Evolutionary conservation across 805 yeast genomes (phyloP).

Genomic region (Metschnikowia baotianmanensis): DNA sequence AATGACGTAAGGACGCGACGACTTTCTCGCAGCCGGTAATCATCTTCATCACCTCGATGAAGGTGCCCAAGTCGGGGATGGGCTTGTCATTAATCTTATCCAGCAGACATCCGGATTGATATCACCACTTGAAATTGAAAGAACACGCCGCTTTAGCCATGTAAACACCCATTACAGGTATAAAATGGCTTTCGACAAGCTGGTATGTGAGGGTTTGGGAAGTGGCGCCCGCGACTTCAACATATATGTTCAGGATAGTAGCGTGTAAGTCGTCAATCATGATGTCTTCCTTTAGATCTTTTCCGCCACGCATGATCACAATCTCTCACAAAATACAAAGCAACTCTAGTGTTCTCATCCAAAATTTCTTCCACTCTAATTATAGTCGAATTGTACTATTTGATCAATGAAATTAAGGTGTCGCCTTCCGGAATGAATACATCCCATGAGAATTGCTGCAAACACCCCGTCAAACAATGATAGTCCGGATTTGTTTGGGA

Average conservation of each 20-base stretch:
- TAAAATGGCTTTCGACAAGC: constrained; percentile 77
- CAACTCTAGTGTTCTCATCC: constrained; percentile 65
- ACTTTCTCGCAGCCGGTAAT: constrained; percentile 79
- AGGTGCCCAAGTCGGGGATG: constrained; percentile 70
- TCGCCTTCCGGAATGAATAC: constrained; percentile 79
- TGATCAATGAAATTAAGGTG: constrained; percentile 71
- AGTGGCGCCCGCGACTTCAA: constrained; percentile 82
- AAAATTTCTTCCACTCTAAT: constrained; percentile 79
- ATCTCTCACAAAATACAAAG: constrained; percentile 53
- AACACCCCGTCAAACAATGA: constrained; percentile 78
- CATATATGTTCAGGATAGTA: constrained; percentile 78
- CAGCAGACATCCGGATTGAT: constrained; percentile 74
- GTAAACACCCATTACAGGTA: constrained; percentile 84
- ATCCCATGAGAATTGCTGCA: constrained; percentile 84
- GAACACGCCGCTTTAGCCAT: constrained; percentile 76
- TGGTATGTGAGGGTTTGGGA: constrained; percentile 86
- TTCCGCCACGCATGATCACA: constrained; percentile 56
- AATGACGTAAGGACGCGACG: constrained; percentile 68
- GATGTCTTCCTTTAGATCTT: constrained; percentile 48
- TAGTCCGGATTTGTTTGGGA: constrained; percentile 76
- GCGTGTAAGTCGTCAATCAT: constrained; percentile 72
- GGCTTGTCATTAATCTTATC: constrained; percentile 74
- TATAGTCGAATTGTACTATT: constrained; percentile 60
- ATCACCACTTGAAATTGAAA: constrained; percentile 57
- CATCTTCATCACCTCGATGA: constrained; percentile 70